phyloP scores from a whole-genome alignment of 805 yeast genomes.

The Brettanomyces custersianus region DNA sequence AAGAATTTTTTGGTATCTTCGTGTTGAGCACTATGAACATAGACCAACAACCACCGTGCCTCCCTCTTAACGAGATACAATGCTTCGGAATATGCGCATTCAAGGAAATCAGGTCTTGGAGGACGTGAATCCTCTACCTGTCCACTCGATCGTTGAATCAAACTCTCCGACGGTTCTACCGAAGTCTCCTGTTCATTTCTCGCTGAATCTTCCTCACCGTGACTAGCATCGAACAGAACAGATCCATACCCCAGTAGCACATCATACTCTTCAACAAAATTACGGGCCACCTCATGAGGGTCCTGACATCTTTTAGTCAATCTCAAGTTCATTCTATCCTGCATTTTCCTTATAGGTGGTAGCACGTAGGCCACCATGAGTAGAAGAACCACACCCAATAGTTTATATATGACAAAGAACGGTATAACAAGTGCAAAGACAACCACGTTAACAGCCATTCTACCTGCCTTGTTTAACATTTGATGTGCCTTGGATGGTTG shows the following conservation, averaged over 20 bases:
- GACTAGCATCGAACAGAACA: background rate
- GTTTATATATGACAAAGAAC: constrained; percentile 14
- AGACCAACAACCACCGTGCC: constrained; percentile 64
- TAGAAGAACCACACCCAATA: constrained; percentile 12
- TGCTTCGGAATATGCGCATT: constrained; percentile 77
- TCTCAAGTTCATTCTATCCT: constrained; percentile 13
- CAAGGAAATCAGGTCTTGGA: constrained; percentile 38
- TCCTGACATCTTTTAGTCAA: constrained; percentile 14
- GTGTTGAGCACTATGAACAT: constrained; percentile 64
- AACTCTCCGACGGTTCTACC: background rate
- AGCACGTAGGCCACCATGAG: constrained; percentile 11
- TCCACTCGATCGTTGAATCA: background rate
- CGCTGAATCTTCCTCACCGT: background rate
- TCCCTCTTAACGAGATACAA: constrained; percentile 59
- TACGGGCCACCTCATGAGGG: constrained; percentile 26
- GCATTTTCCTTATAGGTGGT: constrained; percentile 17
- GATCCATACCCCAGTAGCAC: constrained; percentile 20
- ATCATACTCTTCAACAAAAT: constrained; percentile 25
- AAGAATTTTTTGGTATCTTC: constrained; percentile 51
- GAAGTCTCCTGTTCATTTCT: background rate
- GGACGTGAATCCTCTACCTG: constrained; percentile 8
- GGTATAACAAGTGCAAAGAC: constrained; percentile 20
- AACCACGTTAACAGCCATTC: constrained; percentile 7
- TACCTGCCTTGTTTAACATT: constrained; percentile 8
- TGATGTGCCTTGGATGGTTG: constrained; percentile 12